phyloP scores from a whole-genome alignment of 768 basidiomycete genomes.

The Sporobolomyces pararoseus region DNA sequence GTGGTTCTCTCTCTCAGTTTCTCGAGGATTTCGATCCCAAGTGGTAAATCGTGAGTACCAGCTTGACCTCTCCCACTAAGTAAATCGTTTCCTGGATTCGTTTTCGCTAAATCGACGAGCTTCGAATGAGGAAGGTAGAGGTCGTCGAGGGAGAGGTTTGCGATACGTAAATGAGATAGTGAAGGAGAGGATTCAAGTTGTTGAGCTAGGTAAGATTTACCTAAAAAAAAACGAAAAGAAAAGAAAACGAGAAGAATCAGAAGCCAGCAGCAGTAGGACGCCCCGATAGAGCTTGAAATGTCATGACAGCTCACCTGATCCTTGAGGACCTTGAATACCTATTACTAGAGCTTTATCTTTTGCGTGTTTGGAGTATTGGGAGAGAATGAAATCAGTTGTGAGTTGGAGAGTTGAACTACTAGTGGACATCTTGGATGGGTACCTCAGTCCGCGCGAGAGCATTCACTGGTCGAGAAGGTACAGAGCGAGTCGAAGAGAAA shows the following conservation, averaged over 20 bases:
- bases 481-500: no score
- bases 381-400: conserved; percentile 27
- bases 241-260: neutral
- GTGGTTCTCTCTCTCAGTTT: conserved; percentile 48
- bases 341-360: conserved; percentile 64
- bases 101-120: conserved; percentile 58
- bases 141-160: conserved; percentile 53
- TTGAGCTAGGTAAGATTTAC: conserved; percentile 76
- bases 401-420: conserved; percentile 4
- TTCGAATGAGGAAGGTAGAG: conserved; percentile 72
- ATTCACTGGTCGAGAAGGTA: no score
- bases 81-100: conserved; percentile 62
- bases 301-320: conserved; percentile 58
- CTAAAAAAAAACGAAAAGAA: conserved; percentile 27
- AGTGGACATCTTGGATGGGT: no score
- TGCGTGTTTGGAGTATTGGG: neutral
- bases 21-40: conserved; percentile 62
- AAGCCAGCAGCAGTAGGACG: neutral
- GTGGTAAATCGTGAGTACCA: conserved; percentile 78
- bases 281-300: no score
- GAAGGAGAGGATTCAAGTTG: conserved; percentile 54
- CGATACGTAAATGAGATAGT: conserved; percentile 43
- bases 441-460: no score
- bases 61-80: conserved; percentile 84
- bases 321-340: conserved; percentile 88